Percentiles rank a stretch among this genome's conserved stretches.
phyloP scores from a whole-genome alignment of 2,329 filamentous ascomycete species.

The Aspergillus sp. region DNA sequence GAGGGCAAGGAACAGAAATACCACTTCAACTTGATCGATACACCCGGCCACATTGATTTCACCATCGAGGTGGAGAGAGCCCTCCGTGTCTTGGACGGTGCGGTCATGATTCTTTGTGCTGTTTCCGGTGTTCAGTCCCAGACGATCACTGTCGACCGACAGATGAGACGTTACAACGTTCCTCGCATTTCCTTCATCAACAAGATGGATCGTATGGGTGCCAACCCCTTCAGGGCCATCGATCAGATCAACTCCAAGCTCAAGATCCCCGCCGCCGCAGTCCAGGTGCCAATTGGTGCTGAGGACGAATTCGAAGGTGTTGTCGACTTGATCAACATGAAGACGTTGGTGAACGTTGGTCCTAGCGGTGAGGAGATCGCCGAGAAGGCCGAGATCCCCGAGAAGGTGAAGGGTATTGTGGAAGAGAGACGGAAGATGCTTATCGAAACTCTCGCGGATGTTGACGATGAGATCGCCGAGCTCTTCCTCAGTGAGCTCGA shows the following conservation, averaged over 20 bases:
- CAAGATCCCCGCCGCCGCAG: conserved; percentile 84
- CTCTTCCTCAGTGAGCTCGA: conserved; percentile 84
- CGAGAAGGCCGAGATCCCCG: conserved; percentile 76
- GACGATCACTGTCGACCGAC: conserved; percentile 95
- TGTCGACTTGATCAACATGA: conserved; percentile 89
- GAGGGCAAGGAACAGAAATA: conserved; percentile 84
- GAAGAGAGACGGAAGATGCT: conserved; percentile 80
- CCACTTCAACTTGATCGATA: conserved; percentile 98
- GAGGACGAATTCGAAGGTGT: conserved; percentile 93
- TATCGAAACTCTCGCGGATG: conserved; percentile 93
- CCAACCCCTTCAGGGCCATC: conserved; percentile 95
- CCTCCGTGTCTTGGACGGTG: conserved; percentile 89
- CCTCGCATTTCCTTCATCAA: conserved; percentile 96
- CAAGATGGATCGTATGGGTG: conserved; percentile 99
- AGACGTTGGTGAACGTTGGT: conserved; percentile 89
- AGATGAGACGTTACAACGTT: conserved; percentile 98
- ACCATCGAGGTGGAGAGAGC: conserved; percentile 98
- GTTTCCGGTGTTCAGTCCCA: conserved; percentile 97
- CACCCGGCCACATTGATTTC: conserved; percentile 97
- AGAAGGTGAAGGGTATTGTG: conserved; percentile 71
- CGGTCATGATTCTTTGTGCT: conserved; percentile 97
- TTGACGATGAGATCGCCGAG: conserved; percentile 97
- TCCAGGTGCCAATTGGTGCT: conserved; percentile 90
- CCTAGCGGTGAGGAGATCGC: conserved; percentile 74
- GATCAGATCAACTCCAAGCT: conserved; percentile 98